phyloP scores from a whole-genome alignment of 495 filamentous ascomycete species.

The Venustampulla echinocandica region DNA sequence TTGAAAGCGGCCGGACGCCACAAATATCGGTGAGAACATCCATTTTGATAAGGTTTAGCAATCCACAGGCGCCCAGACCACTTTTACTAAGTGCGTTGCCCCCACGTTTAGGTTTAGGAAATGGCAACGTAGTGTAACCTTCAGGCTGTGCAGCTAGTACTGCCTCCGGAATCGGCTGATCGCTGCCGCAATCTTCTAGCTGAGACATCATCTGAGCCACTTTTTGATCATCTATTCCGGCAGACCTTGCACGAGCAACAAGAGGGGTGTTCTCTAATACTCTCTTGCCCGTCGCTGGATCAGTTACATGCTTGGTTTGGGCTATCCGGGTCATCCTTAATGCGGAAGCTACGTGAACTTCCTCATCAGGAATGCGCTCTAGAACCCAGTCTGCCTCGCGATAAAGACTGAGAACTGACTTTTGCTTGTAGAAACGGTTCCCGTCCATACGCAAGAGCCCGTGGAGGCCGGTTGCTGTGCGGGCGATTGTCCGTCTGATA shows the following conservation, averaged over 20 bases:
- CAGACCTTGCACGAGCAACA: slow-evolving; percentile 21
- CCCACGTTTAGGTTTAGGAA: background rate
- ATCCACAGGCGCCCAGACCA: too few relatives aligned
- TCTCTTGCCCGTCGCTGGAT: slow-evolving; percentile 24
- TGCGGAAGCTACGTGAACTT: slow-evolving; percentile 19
- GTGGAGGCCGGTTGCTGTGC: slow-evolving; percentile 1
- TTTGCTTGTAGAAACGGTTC: slow-evolving; percentile 28
- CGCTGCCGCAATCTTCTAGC: background rate
- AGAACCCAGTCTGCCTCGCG: slow-evolving; percentile 23
- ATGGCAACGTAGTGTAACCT: background rate
- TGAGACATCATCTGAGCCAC: slow-evolving; percentile 11
- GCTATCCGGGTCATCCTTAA: slow-evolving; percentile 20
- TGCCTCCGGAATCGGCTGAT: background rate
- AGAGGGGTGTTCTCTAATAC: slow-evolving; percentile 27
- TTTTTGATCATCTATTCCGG: slow-evolving; percentile 18
- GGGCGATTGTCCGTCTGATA: background rate
- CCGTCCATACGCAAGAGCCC: slow-evolving; percentile 1
- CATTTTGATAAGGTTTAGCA: slow-evolving; percentile 18
- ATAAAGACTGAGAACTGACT: slow-evolving; percentile 23
- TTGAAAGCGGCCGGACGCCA: slow-evolving; percentile 22
- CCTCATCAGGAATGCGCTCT: slow-evolving; percentile 26
- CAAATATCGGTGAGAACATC: slow-evolving; percentile 28
- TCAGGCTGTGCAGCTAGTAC: background rate
- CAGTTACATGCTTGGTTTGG: slow-evolving; percentile 20
- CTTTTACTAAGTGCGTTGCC: slow-evolving; percentile 1